Base-by-base conservation (phyloP, 2,329 filamentous ascomycete species). In the Penicillium nordicum region DNA sequence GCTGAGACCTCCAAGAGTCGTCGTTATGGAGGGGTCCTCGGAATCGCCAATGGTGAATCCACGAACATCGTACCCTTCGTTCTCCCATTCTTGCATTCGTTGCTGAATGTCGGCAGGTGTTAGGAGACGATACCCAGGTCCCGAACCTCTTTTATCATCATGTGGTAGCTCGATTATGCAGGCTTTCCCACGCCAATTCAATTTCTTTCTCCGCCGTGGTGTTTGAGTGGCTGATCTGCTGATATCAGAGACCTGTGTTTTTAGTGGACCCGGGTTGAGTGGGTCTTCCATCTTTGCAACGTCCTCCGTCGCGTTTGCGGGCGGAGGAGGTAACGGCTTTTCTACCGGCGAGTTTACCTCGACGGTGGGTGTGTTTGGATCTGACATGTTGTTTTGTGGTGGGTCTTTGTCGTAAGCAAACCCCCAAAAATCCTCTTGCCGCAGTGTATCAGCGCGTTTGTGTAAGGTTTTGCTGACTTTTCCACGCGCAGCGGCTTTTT, bases 171-270 rank as follows among this genome's bases (percentile, higher is more conserved):
- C 77, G 42, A 92, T 85, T 65, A 89, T 74, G 51, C 90, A 90
- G 57, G 84, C 86, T 75, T 90, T 92, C 55, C 87, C 87, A 67
- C 82, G 88, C 88, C 88, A 92, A 44, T 82, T 80, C 2, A 92
- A 79, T 74, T 87, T 90, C 71, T 89, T 92, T 75, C 83, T 89
- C n/a, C 68, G 67, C 53, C 74, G 61, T 44, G 62, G 69, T 23
- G 71, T 67, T 44, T 71, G 71, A n/a, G 61, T 55, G 11, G 72
- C 67, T 41, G 57, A 40, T 50, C 40, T 56, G 49, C 43, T 59
- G 40, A 62, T 63, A 27, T 59, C 61, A 46, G 53, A 59, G 45
- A 50, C 56, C 38, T 59, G 57, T 30, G 48, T 62, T 40, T 57
- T 63, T 34, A 57, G 18, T 25, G 50, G 49, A 40, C 58, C 60